Evolutionary conservation across 345 rosid genomes (phyloP).

Genomic region (Ailanthus altissimus): DNA sequence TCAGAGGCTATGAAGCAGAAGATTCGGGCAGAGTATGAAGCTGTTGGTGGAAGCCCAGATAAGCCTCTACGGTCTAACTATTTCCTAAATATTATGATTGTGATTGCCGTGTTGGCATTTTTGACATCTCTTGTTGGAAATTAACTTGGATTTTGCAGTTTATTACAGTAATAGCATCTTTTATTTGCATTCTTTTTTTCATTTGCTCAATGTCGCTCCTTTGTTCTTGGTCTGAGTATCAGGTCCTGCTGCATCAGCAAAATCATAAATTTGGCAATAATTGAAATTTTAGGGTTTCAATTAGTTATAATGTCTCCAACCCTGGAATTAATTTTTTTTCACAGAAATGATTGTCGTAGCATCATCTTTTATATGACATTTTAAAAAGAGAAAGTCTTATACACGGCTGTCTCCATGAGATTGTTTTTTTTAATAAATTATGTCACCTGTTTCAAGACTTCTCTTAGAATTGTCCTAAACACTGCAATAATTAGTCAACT

Average conservation of each 20-base stretch:
- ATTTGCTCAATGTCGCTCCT: neutral
- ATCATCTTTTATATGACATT: neutral
- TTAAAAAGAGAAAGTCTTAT: neutral
- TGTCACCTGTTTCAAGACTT: too few species aligned
- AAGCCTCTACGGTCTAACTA: conserved; percentile 74
- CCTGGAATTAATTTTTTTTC: neutral
- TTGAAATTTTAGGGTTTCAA: neutral
- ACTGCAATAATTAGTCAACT: too few species aligned
- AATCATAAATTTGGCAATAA: neutral
- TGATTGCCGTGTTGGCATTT: conserved; percentile 65
- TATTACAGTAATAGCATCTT: conserved; percentile 12
- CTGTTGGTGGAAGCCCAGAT: conserved; percentile 80
- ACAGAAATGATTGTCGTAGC: neutral
- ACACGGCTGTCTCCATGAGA: too few species aligned
- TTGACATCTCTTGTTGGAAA: conserved; percentile 67
- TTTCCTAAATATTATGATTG: conserved; percentile 79
- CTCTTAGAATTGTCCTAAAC: too few species aligned
- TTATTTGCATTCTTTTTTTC: neutral
- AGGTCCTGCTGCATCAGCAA: neutral
- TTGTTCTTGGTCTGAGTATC: neutral
- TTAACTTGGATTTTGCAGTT: conserved; percentile 33
- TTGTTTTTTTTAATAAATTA: too few species aligned
- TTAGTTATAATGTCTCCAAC: neutral
- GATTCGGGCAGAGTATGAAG: conserved; percentile 82
- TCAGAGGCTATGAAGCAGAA: conserved; percentile 90